Conservation (phyloP, 2,329 filamentous ascomycete species). For the Trichoderma atrobrunneum region DNA sequence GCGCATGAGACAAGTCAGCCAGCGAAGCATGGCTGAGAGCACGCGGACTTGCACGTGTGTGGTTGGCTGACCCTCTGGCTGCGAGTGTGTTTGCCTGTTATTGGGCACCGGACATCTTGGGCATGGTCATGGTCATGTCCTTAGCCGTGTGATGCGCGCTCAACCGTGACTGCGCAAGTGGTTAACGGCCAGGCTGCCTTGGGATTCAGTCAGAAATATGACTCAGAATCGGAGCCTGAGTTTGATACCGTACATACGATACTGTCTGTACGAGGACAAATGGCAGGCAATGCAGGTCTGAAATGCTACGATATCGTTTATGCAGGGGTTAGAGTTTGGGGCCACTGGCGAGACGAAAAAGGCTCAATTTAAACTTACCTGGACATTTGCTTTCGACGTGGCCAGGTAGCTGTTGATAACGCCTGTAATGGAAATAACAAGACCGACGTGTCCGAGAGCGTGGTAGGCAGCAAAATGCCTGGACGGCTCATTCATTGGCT, state of each 20-base stretch:
- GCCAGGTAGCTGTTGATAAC: neutral
- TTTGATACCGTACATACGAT: neutral
- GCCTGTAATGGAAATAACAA: neutral
- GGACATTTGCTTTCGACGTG: neutral
- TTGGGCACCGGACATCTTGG: constrained; percentile 1
- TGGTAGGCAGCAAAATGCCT: neutral
- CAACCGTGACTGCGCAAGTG: neutral
- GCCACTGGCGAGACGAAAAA: neutral
- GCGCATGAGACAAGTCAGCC: constrained; percentile 11
- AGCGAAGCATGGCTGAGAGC: constrained; percentile 10
- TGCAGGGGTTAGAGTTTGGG: neutral
- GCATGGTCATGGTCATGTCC: neutral
- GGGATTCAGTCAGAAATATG: neutral
- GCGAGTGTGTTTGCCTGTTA: neutral
- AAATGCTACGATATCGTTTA: neutral
- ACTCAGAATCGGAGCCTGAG: neutral
- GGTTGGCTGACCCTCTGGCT: constrained; percentile 9
- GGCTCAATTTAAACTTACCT: neutral
- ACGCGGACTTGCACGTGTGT: constrained; percentile 10
- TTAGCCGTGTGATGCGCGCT: neutral
- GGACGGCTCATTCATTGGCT: neutral
- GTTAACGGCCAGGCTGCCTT: neutral
- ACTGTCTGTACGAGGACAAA: neutral
- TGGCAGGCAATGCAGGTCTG: neutral
- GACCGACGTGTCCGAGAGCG: neutral